Evolutionary conservation across 169 alveolate species (phyloP).

Genomic region (Hepatocystis sp.): DNA sequence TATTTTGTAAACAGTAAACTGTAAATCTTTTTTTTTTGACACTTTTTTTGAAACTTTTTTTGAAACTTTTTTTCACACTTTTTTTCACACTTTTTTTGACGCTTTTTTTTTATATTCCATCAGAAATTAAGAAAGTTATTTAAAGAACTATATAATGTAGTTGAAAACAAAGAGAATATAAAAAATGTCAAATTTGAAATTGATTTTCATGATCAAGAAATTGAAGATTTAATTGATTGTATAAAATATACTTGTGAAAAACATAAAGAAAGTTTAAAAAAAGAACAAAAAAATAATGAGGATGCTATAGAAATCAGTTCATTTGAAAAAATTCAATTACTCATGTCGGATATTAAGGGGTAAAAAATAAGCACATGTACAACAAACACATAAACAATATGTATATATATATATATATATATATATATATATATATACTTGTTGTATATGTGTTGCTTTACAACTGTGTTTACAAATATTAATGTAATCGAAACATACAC

Average conservation of each 20-base stretch:
- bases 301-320: constrained; percentile 17
- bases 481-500: too few relatives aligned
- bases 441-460: background rate
- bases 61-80: background rate
- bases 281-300: background rate
- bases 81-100: background rate
- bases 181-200: constrained; percentile 21
- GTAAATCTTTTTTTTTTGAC: background rate
- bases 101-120: background rate
- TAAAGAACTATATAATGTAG: constrained; percentile 16
- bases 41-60: background rate
- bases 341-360: constrained; percentile 61
- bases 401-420: constrained; percentile 6
- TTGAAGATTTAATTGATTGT: constrained; percentile 20
- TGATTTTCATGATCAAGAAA: constrained; percentile 34
- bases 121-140: constrained; percentile 28
- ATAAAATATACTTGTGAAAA: constrained; percentile 29
- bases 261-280: background rate
- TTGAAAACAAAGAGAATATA: constrained; percentile 34
- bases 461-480: background rate
- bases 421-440: background rate
- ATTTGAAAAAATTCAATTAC: constrained; percentile 30
- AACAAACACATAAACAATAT: background rate
- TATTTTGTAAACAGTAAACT: background rate
- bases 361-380: background rate